phyloP scores from a whole-genome alignment of 2,329 filamentous ascomycete genomes.

The Arthrinium phaeospermum region DNA sequence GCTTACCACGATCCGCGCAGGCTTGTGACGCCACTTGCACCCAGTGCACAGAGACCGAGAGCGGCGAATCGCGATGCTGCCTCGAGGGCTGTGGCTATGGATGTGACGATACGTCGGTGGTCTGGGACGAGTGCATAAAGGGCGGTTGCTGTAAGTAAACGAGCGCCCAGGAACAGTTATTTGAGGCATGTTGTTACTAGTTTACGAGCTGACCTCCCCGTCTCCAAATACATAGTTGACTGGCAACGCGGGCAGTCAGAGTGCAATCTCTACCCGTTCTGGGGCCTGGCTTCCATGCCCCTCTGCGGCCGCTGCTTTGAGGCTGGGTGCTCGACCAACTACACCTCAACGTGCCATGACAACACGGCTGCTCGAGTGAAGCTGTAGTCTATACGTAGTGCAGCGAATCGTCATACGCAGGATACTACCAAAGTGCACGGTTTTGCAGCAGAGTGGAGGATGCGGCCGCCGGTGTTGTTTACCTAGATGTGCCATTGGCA shows the following conservation, averaged over 20 bases:
- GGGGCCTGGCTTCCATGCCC: constrained; percentile 7
- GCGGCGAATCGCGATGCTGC: neutral
- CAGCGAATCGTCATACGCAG: no score
- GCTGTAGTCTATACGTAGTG: neutral
- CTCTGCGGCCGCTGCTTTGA: constrained; percentile 1
- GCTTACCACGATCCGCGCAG: neutral
- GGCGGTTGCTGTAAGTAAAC: constrained; percentile 3
- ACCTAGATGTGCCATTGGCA: no score
- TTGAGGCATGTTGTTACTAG: no score
- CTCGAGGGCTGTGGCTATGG: neutral
- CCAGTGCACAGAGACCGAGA: neutral
- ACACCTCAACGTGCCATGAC: neutral
- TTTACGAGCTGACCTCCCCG: neutral
- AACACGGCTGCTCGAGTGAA: neutral
- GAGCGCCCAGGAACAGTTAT: neutral
- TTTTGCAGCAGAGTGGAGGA: neutral
- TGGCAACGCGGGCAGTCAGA: neutral
- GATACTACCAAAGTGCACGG: neutral
- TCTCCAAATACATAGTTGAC: neutral
- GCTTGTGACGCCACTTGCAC: neutral
- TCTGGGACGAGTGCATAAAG: neutral
- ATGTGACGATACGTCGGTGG: neutral
- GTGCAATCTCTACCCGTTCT: constrained; percentile 3
- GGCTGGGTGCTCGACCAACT: constrained; percentile 8
- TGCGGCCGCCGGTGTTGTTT: no score